These are phyloP conservation scores for Rusavskia elegans DNA, from an alignment of 495 filamentous ascomycete species.

Conservation along the genomic window DNA sequence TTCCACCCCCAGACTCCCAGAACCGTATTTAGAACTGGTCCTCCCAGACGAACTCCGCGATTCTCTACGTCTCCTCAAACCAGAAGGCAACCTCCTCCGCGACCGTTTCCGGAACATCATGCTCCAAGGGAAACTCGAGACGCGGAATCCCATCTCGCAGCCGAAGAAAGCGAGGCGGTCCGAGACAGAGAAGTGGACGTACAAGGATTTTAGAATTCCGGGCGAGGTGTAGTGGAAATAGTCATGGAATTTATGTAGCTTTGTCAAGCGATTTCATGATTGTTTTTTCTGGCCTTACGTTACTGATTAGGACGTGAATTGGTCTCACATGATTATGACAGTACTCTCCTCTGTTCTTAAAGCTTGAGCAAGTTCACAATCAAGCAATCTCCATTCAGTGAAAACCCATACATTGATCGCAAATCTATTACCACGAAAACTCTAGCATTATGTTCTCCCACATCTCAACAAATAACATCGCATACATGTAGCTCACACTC, in stretches of 20 bases:
- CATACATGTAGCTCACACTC: too few relatives aligned
- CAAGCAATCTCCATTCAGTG: too few relatives aligned
- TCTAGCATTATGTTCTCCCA: too few relatives aligned
- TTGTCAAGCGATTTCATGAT: too few relatives aligned
- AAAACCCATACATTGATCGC: too few relatives aligned
- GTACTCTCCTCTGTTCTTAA: too few relatives aligned
- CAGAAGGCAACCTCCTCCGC: conserved; percentile 82
- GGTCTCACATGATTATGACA: too few relatives aligned
- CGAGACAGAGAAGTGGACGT: conserved; percentile 86
- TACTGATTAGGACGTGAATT: too few relatives aligned
- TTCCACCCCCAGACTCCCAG: conserved; percentile 52
- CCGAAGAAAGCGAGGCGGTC: conserved; percentile 61
- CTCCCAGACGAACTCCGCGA: conserved; percentile 89
- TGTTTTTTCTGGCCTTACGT: too few relatives aligned
- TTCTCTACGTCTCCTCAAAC: conserved; percentile 73
- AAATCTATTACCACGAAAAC: too few relatives aligned
- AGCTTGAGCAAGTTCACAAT: too few relatives aligned
- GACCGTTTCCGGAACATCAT: conserved; percentile 83
- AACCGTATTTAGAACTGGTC: conserved; percentile 71
- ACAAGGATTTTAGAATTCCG: conserved; percentile 75
- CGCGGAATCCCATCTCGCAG: conserved; percentile 58
- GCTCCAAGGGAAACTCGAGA: conserved; percentile 77
- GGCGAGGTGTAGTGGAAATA: not conserved
- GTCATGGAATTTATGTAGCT: not conserved
- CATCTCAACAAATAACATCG: too few relatives aligned